Conservation (phyloP, 2,329 filamentous ascomycete species). For the Lachnellula cervina region DNA sequence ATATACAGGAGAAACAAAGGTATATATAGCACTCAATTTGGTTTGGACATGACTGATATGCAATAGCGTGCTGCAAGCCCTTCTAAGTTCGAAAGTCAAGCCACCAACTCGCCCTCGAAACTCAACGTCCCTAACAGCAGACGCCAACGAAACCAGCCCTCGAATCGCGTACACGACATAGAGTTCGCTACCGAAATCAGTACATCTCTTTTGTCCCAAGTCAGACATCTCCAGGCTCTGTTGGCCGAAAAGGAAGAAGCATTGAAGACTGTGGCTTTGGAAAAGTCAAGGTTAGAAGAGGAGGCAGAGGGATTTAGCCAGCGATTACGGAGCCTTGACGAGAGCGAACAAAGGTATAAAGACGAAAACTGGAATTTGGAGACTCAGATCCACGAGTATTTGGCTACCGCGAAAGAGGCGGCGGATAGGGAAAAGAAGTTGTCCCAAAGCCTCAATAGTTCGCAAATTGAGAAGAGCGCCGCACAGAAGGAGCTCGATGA, state of each 20-base stretch:
- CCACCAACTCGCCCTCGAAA: slow-evolving; percentile 83
- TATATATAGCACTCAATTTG: slow-evolving; percentile 25
- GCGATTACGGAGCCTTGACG: slow-evolving; percentile 76
- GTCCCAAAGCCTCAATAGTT: slow-evolving; percentile 62
- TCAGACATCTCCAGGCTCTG: slow-evolving; percentile 81
- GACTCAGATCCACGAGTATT: slow-evolving; percentile 81
- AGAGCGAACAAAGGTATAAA: slow-evolving; percentile 93
- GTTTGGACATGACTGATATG: slow-evolving; percentile 17
- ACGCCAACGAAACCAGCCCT: slow-evolving; percentile 84
- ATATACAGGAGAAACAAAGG: slow-evolving; percentile 42
- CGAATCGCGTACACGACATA: slow-evolving; percentile 87
- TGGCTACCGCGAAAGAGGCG: slow-evolving; percentile 67
- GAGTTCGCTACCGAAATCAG: slow-evolving; percentile 98
- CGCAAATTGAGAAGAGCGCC: slow-evolving; percentile 69
- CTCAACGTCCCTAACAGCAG: slow-evolving; percentile 72
- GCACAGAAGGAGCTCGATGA: slow-evolving; percentile 88
- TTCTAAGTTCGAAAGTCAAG: slow-evolving; percentile 77
- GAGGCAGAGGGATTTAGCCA: slow-evolving; percentile 77
- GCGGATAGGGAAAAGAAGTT: slow-evolving; percentile 80
- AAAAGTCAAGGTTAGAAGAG: slow-evolving; percentile 75
- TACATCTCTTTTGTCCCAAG: slow-evolving; percentile 87
- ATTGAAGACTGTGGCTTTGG: slow-evolving; percentile 67
- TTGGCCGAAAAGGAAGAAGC: slow-evolving; percentile 85
- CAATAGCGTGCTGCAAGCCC: slow-evolving; percentile 64
- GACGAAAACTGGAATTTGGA: slow-evolving; percentile 99